Base-by-base conservation (phyloP, 2,329 filamentous ascomycete genomes). In the Plectosphaerella plurivora region DNA sequence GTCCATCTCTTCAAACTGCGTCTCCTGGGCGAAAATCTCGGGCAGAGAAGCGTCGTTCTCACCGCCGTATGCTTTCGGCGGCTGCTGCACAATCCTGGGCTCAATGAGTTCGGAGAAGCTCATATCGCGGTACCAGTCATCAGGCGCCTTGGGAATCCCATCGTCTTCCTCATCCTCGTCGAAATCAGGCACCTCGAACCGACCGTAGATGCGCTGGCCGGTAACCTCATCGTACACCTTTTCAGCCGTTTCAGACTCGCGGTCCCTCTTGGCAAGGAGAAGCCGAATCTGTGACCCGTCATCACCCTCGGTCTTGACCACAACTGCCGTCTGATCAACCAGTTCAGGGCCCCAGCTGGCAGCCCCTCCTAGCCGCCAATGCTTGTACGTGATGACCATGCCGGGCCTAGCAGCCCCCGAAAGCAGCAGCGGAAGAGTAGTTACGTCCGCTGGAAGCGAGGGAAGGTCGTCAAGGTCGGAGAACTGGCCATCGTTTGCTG, bases 131-230 rank as follows among this genome's bases (percentile, higher is more conserved):
- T 79, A 73, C 1, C 87, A 87, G 55, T 86, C 77, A 52, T 87
- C 79, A 3, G 68, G 69, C 2, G 69, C 71, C 1, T 81, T 80
- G 28, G 28, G 28, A 12, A 9, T 33, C 28, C 28, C 28, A 12
- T 82, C 78, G 36, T 75, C 73, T 2, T 75, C 75, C 1, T 75
- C 75, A 1, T 80, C 79, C 0, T 84, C 83, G 11, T 83, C 81
- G 8, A 82, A 72, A 11, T 81, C 81, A 0, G 87, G 86, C 59
- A 84, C 84, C 61, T 95, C 90, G 58, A 95, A 94, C 53, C 85
- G 88, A 56, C 80, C 84, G 60, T 93, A 96, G 10, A 90, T 69
- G 10, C 90, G 79, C 55, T 87, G 76, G 0, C 90, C 91, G 0
- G 87, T 86, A 39, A 79, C 70, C 11, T 83, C 77, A 59, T 93